A percentile compares a stretch with the other conserved stretches of the same genome.
phyloP scores from a whole-genome alignment of 2,329 filamentous ascomycete genomes.

The Sporothrix humicola region DNA sequence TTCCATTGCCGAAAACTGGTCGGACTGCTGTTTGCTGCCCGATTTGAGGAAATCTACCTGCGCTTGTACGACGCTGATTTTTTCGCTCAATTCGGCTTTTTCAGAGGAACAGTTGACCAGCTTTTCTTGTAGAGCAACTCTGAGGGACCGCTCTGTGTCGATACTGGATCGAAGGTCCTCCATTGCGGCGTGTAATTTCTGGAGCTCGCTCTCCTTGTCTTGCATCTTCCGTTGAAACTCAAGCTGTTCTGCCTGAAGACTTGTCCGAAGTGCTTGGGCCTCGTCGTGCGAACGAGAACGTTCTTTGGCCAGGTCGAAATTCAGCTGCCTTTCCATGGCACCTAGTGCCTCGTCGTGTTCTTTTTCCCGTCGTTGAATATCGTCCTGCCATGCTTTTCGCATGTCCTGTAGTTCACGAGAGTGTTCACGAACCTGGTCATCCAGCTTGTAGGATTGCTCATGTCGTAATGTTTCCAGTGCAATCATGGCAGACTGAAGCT shows the following conservation, averaged over 20 bases:
- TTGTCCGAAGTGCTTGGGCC: constrained; percentile 66
- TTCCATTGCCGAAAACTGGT: constrained; percentile 83
- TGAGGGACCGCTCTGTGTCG: constrained; percentile 68
- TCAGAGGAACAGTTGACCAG: constrained; percentile 65
- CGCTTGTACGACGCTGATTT: constrained; percentile 75
- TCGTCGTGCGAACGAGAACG: constrained; percentile 63
- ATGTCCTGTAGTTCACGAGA: constrained; percentile 63
- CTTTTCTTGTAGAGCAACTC: constrained; percentile 57
- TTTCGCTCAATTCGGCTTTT: constrained; percentile 72
- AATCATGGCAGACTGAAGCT: constrained; percentile 51
- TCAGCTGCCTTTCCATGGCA: constrained; percentile 65
- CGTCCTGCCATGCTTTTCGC: constrained; percentile 56
- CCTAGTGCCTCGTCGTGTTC: constrained; percentile 72
- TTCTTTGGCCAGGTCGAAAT: constrained; percentile 70
- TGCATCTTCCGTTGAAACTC: constrained; percentile 56
- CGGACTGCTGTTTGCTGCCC: constrained; percentile 85
- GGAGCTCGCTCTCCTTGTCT: constrained; percentile 61
- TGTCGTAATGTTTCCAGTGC: constrained; percentile 53
- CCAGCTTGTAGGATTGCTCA: constrained; percentile 57
- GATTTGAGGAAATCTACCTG: constrained; percentile 90
- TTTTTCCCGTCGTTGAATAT: constrained; percentile 63
- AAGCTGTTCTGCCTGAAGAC: constrained; percentile 58
- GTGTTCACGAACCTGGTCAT: constrained; percentile 60
- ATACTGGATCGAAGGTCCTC: constrained; percentile 58
- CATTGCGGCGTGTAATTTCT: constrained; percentile 53